These are phyloP conservation scores for Bidens hawaiensis DNA, from an alignment of 140 eudicot genomes.

Conservation along the genomic window DNA sequence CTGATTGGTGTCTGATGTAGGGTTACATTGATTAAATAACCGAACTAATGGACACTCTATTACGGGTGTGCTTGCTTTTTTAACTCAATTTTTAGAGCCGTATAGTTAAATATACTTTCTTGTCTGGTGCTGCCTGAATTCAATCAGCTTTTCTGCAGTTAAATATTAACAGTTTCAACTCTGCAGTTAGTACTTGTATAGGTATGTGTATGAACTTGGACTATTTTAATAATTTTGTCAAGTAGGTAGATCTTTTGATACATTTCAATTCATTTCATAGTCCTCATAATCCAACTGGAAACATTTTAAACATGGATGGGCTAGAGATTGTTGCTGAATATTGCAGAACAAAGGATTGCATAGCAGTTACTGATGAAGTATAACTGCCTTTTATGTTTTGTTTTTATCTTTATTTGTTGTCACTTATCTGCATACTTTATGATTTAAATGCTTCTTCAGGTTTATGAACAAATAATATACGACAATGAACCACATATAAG, in stretches of 20 bases:
- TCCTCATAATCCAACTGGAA: conserved; percentile 99
- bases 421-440: background rate
- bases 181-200: conserved; percentile 74
- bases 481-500: conserved; percentile 59
- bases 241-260: conserved; percentile 10
- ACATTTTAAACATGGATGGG: conserved; percentile 75
- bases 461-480: conserved; percentile 77
- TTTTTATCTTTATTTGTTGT: background rate
- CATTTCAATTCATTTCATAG: conserved; percentile 40
- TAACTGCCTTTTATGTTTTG: conserved; percentile 8
- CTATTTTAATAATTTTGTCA: conserved; percentile 3
- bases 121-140: too few relatives aligned
- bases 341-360: conserved; percentile 67
- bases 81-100: too few relatives aligned
- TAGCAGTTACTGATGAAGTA: conserved; percentile 96
- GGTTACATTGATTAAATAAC: too few relatives aligned
- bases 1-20: too few relatives aligned
- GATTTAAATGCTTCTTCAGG: conserved; percentile 41
- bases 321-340: conserved; percentile 76
- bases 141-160: too few relatives aligned
- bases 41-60: too few relatives aligned
- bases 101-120: too few relatives aligned
- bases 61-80: too few relatives aligned
- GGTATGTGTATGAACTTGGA: conserved; percentile 22
- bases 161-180: too few relatives aligned